Evolutionary conservation across 1,284 basidiomycete species (phyloP).

Genomic region (Cutaneotrichosporon dermatis): DNA sequence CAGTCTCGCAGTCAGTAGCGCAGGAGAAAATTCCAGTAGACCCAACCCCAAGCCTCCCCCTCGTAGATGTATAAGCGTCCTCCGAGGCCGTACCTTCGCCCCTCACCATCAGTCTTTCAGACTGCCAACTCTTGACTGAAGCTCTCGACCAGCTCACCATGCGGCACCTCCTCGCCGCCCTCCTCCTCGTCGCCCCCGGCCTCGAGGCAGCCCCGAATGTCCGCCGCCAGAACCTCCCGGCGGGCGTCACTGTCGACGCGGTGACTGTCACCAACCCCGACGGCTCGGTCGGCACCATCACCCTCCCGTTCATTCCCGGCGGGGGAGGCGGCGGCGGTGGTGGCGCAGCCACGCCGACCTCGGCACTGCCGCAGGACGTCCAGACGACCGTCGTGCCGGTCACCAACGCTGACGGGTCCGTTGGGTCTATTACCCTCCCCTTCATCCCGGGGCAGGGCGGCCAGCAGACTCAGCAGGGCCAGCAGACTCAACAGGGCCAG

Average conservation of each 20-base stretch:
- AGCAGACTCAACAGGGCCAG: not conserved
- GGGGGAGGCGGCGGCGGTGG: not conserved
- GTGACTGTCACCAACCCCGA: not conserved
- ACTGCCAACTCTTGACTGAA: not conserved
- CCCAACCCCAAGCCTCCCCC: too few species aligned
- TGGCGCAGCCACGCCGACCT: too few species aligned
- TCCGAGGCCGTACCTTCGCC: too few species aligned
- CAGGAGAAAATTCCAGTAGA: too few species aligned
- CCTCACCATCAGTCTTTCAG: too few species aligned
- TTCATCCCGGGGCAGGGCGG: not conserved
- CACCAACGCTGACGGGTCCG: not conserved
- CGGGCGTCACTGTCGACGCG: not conserved
- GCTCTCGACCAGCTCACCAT: not conserved
- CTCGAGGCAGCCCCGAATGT: not conserved
- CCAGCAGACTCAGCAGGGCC: not conserved
- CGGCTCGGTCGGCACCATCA: not conserved
- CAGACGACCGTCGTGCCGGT: not conserved
- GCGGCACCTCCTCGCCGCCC: not conserved
- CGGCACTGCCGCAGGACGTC: not conserved
- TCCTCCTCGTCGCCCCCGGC: not conserved
- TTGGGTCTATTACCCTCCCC: not conserved
- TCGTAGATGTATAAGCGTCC: too few species aligned
- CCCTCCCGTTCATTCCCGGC: not conserved
- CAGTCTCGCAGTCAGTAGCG: too few species aligned
- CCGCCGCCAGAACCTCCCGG: not conserved